Conservation (phyloP, 2,329 filamentous ascomycete species). For the Periconia digitata region DNA sequence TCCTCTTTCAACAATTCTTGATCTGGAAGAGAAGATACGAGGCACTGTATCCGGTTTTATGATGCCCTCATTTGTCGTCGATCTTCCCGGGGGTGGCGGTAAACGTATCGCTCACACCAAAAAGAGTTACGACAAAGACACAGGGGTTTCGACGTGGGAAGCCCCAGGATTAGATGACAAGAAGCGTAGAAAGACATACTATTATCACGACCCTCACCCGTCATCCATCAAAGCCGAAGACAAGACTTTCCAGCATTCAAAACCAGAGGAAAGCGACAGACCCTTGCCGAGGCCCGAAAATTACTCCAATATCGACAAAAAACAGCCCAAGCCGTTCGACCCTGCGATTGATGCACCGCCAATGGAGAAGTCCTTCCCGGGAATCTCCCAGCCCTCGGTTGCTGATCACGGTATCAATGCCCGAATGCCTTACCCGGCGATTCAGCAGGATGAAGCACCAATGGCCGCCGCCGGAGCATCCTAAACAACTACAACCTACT, state of each 20-base stretch:
- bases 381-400: no score
- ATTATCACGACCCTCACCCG: slow-evolving; percentile 57
- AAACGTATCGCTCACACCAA: slow-evolving; percentile 61
- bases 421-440: not conserved
- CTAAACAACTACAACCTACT: not conserved
- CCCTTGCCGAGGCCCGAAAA: not conserved
- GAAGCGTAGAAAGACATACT: slow-evolving; percentile 48
- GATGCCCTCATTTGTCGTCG: slow-evolving; percentile 64
- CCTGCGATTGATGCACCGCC: no score
- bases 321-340: no score
- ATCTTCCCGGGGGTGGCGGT: slow-evolving; percentile 64
- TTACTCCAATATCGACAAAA: not conserved
- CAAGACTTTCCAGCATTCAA: not conserved
- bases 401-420: not conserved
- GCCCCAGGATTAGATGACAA: slow-evolving; percentile 57
- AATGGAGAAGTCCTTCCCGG: no score
- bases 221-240: not conserved
- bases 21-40: slow-evolving; percentile 60
- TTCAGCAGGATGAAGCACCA: not conserved
- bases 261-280: not conserved
- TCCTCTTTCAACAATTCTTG: slow-evolving; percentile 59
- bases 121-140: slow-evolving; percentile 56
- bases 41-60: slow-evolving; percentile 65
- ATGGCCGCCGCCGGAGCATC: not conserved
- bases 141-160: slow-evolving; percentile 57